Base-by-base conservation (phyloP, 768 basidiomycete species). In the Pleurotus tuoliensis region DNA sequence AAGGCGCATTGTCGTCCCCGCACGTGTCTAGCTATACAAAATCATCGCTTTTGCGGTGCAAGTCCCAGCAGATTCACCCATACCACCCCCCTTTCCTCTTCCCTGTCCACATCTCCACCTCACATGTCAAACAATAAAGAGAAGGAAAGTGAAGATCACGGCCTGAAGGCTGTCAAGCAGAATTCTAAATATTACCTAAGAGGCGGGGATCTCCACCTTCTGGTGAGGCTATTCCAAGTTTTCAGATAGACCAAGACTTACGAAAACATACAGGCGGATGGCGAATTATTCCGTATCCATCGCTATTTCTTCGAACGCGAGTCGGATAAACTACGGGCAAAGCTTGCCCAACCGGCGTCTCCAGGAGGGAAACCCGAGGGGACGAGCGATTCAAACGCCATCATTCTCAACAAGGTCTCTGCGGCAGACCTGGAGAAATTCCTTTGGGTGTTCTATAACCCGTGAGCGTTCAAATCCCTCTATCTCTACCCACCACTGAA, bases 281-380 rank as follows among this genome's bases (percentile, higher is more conserved):
- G 83, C 55, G 67, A 73, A 3, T 69, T 80, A 0, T 88, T 84
- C 59, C 71, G 79, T 0, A 74, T 89, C 0, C 86, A 87, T 57
- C 74, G 79, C 0, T 82, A 80, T 44, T 86, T 87, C 48, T 85
- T 89, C 39, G 74, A 76, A n/a, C 71, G 86, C 0, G 85, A 89
- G 51, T 87, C 85, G 0, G 49, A 67, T 0, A 74, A 69, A 27
- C 86, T 87, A 64, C 66, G 65, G 8, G 64, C 67, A 0, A 69
- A 73, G 49, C 55, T 82, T 39, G 58, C 62, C 4, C 47, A 55
- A 15, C 68, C 76, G 5, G 63, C 67, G 3, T 62, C 67, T 5
- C 65, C 73, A 18, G 72, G 71, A 5, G 58, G 69, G 7, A 62
- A 59, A 0, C 65, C 56, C 1, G 65, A 66, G 24, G 82, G 81